phyloP scores from a whole-genome alignment of 257 asterid species.

The Fraxinus excelsior region DNA sequence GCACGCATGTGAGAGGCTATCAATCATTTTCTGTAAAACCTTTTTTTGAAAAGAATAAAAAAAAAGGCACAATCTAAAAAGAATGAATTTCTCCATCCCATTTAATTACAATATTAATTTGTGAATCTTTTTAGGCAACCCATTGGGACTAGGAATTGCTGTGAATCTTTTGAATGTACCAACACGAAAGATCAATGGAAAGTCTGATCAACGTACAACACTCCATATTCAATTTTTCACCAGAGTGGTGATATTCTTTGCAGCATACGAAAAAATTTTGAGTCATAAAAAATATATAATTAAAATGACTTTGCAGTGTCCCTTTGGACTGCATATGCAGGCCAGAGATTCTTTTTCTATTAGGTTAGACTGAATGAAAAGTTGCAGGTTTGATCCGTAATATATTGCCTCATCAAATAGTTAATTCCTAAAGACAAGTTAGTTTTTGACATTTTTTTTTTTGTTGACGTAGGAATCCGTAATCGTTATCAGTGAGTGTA shows the following conservation, averaged over 20 bases:
- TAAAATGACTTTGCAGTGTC: background rate
- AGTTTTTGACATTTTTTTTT: too few species aligned
- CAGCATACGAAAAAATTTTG: background rate
- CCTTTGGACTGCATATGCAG: background rate
- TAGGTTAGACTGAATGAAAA: background rate
- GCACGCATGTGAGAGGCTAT: too few species aligned
- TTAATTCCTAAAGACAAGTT: too few species aligned
- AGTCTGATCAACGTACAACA: background rate
- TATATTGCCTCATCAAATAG: background rate
- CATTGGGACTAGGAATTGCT: background rate
- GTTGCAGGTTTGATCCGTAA: background rate
- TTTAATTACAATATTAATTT: background rate
- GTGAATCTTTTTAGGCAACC: background rate
- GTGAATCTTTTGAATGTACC: background rate
- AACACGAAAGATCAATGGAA: background rate
- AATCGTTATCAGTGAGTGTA: too few species aligned
- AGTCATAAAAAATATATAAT: background rate
- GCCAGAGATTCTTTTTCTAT: background rate
- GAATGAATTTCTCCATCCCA: background rate
- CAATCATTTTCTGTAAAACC: too few species aligned
- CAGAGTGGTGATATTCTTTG: background rate
- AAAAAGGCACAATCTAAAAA: background rate
- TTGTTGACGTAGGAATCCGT: too few species aligned
- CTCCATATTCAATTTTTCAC: too few species aligned
- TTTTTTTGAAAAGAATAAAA: too few species aligned